Base-by-base conservation (phyloP, 345 rosid species). In the Zanthoxylum bungeanum region DNA sequence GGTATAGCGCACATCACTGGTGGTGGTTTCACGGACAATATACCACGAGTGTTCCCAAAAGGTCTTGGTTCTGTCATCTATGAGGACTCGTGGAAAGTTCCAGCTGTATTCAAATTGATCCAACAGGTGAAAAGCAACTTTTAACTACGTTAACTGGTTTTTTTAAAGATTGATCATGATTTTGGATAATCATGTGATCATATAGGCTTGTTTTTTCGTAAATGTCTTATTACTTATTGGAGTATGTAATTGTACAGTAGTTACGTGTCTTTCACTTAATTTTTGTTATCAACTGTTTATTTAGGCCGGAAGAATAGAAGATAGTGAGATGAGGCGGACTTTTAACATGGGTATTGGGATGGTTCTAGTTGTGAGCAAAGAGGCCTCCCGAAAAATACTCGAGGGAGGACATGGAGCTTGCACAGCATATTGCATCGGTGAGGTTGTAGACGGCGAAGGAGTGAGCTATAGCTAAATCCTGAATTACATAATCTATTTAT, bases 301-400 rank as follows among this genome's bases (percentile, higher is more conserved):
- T 44, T 76, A 91, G 99, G 85, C 83, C 37, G 99, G 99, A 70
- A 81, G 60, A 9, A 87, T 95, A 69, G 94, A 91, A 77, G 93
- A 91, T 60, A 70, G 81, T 22, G 98, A 91, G 86, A 95, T 95
- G 98, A 83, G 88, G 58, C 84, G 97, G 60, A 92, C 97, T n/a
- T 95, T 92, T 72, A 92, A 95, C 80, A 77, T 89, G 91, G 99
- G 99, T 24, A 87, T 92, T 37, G 98, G 98, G 68, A 89, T 95
- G 99, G 98, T 92, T 24, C 67, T 95, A 27, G 86, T 88, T 14
- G 85, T 86, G 60, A 87, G 79, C 59, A 74, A 82, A 55, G 98
- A 14, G 49, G 4, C 49, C 19, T 44, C 49, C 49, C 49, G 5
- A 16, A 44, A 4, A 44, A 44, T 44, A 44, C 49, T 44, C 16